Evolutionary conservation across 2,329 filamentous ascomycete species (phyloP).

Genomic region (Penicillium digitatum): DNA sequence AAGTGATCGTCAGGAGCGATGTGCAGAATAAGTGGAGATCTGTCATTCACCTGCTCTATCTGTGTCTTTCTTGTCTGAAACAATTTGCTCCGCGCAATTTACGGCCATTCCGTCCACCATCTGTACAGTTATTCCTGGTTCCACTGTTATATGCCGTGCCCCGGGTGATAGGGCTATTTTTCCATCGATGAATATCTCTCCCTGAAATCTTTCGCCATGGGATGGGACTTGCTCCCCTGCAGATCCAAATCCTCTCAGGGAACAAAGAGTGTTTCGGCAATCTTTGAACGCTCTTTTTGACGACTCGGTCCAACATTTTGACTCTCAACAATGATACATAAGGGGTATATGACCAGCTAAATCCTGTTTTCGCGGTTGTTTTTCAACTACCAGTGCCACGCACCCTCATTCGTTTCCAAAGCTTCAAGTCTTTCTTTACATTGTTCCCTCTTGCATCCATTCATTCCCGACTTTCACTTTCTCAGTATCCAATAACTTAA

Average conservation of each 20-base stretch:
- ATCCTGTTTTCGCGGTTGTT: slow-evolving; percentile 3
- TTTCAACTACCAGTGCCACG: slow-evolving; percentile 26
- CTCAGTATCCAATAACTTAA: not conserved
- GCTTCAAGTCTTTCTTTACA: slow-evolving; percentile 15
- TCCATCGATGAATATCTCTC: not conserved
- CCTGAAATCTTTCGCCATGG: not conserved
- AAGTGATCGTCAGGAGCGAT: slow-evolving; percentile 6
- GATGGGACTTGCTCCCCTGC: not conserved
- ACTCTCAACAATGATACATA: not conserved
- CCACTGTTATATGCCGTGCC: slow-evolving; percentile 1
- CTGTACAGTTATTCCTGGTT: not conserved
- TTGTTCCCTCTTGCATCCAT: slow-evolving; percentile 11
- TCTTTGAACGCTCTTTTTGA: not conserved
- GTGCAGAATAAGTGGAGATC: not conserved
- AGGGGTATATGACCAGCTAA: slow-evolving; percentile 16
- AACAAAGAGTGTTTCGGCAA: not conserved
- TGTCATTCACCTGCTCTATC: not conserved
- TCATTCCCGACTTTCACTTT: slow-evolving; percentile 11
- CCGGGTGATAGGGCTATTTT: not conserved
- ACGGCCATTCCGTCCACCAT: not conserved
- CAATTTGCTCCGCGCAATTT: not conserved
- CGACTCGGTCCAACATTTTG: not conserved
- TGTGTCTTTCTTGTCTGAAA: not conserved
- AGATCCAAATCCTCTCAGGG: not conserved
- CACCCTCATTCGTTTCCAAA: slow-evolving; percentile 20